Percentiles rank a stretch among this genome's conserved stretches.
These are phyloP conservation scores for Euptelea pleiosperma DNA, from an alignment of 164 flowering plant species.

Conservation along the genomic window DNA sequence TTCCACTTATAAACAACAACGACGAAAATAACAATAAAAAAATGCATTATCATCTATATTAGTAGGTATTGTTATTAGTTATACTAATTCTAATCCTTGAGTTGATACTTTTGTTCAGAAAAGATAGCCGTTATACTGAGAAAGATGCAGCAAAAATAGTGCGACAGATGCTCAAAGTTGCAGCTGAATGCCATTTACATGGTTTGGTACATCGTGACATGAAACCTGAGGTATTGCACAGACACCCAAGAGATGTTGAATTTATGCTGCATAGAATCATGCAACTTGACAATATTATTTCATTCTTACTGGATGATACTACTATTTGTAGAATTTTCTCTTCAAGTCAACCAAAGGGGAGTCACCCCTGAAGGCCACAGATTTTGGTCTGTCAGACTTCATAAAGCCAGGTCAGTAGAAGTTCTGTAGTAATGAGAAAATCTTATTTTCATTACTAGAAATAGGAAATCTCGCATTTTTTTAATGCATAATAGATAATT, in stretches of 20 bases:
- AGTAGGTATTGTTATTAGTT: not conserved
- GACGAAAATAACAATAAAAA: too few relatives aligned
- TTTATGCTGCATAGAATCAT: slow-evolving; percentile 3
- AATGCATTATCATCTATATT: too few relatives aligned
- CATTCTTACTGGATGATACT: not conserved
- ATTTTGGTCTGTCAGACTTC: slow-evolving; percentile 90
- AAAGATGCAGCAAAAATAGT: slow-evolving; percentile 94
- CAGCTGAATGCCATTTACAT: slow-evolving; percentile 94
- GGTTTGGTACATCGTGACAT: slow-evolving; percentile 98
- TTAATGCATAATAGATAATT: too few relatives aligned
- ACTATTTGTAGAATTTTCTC: slow-evolving; percentile 67
- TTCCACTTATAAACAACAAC: too few relatives aligned
- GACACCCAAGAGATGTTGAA: not conserved
- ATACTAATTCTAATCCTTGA: not conserved
- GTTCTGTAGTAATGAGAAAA: too few relatives aligned
- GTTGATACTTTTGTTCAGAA: slow-evolving; percentile 45
- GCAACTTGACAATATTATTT: slow-evolving; percentile 1
- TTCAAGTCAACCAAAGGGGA: slow-evolving; percentile 82
- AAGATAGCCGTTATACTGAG: slow-evolving; percentile 91
- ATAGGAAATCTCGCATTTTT: too few relatives aligned
- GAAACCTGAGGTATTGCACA: slow-evolving; percentile 88
- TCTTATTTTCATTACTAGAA: too few relatives aligned
- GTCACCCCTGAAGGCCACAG: slow-evolving; percentile 74
- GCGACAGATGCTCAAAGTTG: slow-evolving; percentile 97
- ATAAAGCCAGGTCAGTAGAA: slow-evolving; percentile 75